phyloP scores from a whole-genome alignment of 2,329 filamentous ascomycete genomes.

The Tolypocladium capitatum region DNA sequence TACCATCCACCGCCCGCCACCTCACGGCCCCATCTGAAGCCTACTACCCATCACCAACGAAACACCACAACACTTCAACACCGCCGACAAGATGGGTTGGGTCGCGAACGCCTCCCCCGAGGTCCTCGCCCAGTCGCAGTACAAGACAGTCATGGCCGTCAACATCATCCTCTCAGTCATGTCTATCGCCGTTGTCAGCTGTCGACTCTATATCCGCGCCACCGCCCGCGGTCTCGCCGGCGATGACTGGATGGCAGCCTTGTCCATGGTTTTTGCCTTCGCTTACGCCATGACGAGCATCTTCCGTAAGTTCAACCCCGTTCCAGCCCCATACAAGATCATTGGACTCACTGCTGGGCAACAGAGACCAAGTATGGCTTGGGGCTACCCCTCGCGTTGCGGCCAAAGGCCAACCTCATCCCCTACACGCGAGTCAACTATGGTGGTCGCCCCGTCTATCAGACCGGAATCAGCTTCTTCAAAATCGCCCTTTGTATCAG shows the following conservation, averaged over 20 bases:
- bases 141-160: slow-evolving; percentile 33
- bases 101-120: slow-evolving; percentile 34
- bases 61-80: neutral
- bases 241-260: slow-evolving; percentile 30
- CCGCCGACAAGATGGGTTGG: slow-evolving; percentile 28
- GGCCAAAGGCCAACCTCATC: slow-evolving; percentile 29
- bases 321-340: neutral
- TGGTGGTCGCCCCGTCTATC: slow-evolving; percentile 39
- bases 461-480: slow-evolving; percentile 42
- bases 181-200: slow-evolving; percentile 25
- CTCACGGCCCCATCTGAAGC: neutral
- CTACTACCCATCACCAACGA: neutral
- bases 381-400: slow-evolving; percentile 29
- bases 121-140: slow-evolving; percentile 33
- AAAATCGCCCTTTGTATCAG: slow-evolving; percentile 40
- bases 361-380: slow-evolving; percentile 40
- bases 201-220: slow-evolving; percentile 28
- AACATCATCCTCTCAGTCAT: slow-evolving; percentile 29
- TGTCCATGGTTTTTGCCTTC: slow-evolving; percentile 31
- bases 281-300: slow-evolving; percentile 37
- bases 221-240: slow-evolving; percentile 28
- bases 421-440: slow-evolving; percentile 37
- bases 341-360: neutral
- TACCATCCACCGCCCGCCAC: neutral
- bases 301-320: slow-evolving; percentile 24